Evolutionary conservation across 2,329 filamentous ascomycete genomes (phyloP), one percentile per base, ranked within the genome.

Genomic region (Macrophomina phaseolina): DNA sequence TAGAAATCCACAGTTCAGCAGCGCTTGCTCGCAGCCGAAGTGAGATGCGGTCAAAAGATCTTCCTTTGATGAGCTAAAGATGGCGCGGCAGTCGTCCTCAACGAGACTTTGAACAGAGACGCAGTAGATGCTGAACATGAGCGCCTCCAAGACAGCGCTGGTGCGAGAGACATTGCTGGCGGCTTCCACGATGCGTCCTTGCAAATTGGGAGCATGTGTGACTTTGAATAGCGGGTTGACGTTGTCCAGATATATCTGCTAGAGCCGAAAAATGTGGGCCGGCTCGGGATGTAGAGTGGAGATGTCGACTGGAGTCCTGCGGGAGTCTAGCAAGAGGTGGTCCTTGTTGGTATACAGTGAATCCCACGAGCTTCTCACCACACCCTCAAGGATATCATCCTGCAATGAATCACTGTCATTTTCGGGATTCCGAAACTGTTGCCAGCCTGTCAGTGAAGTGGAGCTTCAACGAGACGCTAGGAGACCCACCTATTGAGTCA

Each of bases 181-280:
- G 1, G 87, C 81, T 28, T 86, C 82, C 18, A 87, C 83, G 45
- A 91, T 83, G 1, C 87, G 79, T 51, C 82, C 82, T 65, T 85
- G 85, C 74, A 87, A 84, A 2, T 87, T 87, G 1, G 89, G 89
- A 0, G 89, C 81, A 73, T 92, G 90, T 3, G 91, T 72, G 11
- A 91, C 80, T 73, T 90, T 91, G 70, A 89, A 81, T 11, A 91
- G 76, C 0, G 89, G 88, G 70, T 91, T 88, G 14, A 91, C 88
- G 64, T 90, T 90, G 68, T 91, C 87, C 67, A 87, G 83, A 74
- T 87, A 92, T 8, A 87, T 83, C 67, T 89, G 84, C 89, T 89
- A 91, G 64, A 91, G 85, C 61, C 86, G 87, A 1, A 86, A 84
- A 64, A 91, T 88, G 67, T 91, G 89, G 0, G 86, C 86, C 0